These are phyloP conservation scores for Yamadazyma mexicana DNA, from an alignment of 1,139 yeast genomes.

Conservation along the genomic window DNA sequence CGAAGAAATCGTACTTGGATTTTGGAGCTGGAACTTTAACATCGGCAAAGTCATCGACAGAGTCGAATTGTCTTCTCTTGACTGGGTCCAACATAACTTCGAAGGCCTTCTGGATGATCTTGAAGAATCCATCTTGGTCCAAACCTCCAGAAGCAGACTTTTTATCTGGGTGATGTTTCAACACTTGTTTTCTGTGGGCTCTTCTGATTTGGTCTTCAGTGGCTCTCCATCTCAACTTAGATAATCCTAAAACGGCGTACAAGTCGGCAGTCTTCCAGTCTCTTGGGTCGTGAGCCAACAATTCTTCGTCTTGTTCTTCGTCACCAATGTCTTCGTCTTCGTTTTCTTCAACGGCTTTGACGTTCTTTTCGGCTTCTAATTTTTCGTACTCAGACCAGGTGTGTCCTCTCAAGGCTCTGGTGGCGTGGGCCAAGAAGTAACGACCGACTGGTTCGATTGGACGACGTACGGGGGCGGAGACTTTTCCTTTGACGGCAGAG, in stretches of 20 bases:
- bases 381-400: slow-evolving; percentile 98
- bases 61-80: slow-evolving; percentile 91
- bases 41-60: slow-evolving; percentile 88
- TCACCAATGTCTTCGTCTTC: slow-evolving; percentile 73
- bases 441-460: slow-evolving; percentile 97
- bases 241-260: slow-evolving; percentile 92
- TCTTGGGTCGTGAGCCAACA: slow-evolving; percentile 89
- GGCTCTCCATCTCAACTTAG: slow-evolving; percentile 88
- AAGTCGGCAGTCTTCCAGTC: slow-evolving; percentile 98
- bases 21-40: slow-evolving; percentile 75
- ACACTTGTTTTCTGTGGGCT: slow-evolving; percentile 95
- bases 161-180: slow-evolving; percentile 98
- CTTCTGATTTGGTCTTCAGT: slow-evolving; percentile 91
- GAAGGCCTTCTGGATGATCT: slow-evolving; percentile 94
- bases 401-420: slow-evolving; percentile 94
- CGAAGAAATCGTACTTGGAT: slow-evolving; percentile 73
- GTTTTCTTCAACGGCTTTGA: slow-evolving; percentile 66
- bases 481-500: slow-evolving; percentile 52
- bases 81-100: slow-evolving; percentile 83
- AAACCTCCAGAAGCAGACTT: slow-evolving; percentile 83
- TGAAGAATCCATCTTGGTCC: slow-evolving; percentile 96
- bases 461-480: slow-evolving; percentile 74
- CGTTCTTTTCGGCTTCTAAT: slow-evolving; percentile 89
- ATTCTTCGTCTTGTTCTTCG: slow-evolving; percentile 77
- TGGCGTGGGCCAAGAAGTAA: slow-evolving; percentile 92